Evolutionary conservation across 73 alveolate genomes (phyloP), one percentile per base, ranked within the genome.

Genomic region (Blepharisma stoltei): DNA sequence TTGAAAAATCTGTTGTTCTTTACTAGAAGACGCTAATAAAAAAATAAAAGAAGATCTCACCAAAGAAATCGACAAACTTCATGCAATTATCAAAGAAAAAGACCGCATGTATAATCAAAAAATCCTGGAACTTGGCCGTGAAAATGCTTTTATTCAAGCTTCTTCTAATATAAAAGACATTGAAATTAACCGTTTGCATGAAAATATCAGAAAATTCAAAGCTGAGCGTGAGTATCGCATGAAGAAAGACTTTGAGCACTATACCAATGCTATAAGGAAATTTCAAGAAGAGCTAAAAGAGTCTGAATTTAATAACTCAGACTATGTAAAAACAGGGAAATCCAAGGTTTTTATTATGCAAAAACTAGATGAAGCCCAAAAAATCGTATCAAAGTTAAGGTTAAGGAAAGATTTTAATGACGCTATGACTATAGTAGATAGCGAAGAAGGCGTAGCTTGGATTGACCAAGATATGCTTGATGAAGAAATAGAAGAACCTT

Each of bases 241-340:
- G 11, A 60, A 60, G 5, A 60, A 60, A 60, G 73, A 60, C 49
- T 25, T 60, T 25, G 73, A 60, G 23, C 38, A 38, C 37, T 60
- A 60, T 25, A 60, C 0, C 46, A n/a, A 20, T 2, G 46, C 23
- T 1, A n/a, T 60, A 18, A 60, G 18, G 5, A 60, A 60, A 25
- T 60, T 60, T 5, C 14, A 60, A 14, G 73, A 60, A 2, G 14
- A 60, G 46, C 73, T n/a, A 18, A 32, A 32, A 32, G 41, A 32
- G 41, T 32, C 41, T 3, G 41, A 32, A 32, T 32, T 32, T 32
- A 32, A 32, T 32, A 32, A 32, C 41, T 32, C 41, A 0, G 41
- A 32, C 41, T 1, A 32, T 32, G 41, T 32, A 32, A 32, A 32
- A 32, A 32, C 41, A 32, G 41, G 41, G 3, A 32, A 32, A 32